Conservation (phyloP, 768 basidiomycete species). For the Crucibulum laeve region DNA sequence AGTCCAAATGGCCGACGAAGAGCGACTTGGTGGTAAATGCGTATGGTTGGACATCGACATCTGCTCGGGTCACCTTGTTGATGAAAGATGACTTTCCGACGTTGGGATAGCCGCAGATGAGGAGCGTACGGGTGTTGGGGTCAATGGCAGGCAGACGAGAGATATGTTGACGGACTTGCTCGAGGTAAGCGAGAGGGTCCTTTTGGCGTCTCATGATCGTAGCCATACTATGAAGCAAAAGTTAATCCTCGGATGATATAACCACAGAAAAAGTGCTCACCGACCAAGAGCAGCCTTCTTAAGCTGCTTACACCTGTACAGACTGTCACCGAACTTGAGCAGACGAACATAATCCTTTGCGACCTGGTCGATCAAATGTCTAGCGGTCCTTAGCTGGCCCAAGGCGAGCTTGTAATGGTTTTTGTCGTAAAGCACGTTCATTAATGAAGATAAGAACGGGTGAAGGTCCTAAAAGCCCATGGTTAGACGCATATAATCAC, state of each 20-base stretch:
- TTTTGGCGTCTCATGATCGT: conserved; percentile 99
- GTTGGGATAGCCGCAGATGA: conserved; percentile 98
- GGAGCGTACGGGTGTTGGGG: conserved; percentile 94
- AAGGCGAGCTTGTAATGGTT: conserved; percentile 99
- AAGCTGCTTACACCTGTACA: conserved; percentile 98
- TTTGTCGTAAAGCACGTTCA: conserved; percentile 99
- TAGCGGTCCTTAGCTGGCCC: conserved; percentile 92
- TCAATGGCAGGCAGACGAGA: conserved; percentile 98
- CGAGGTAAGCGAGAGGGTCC: conserved; percentile 96
- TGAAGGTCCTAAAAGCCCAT: conserved; percentile 64
- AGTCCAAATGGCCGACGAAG: conserved; percentile 97
- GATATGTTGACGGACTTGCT: conserved; percentile 99
- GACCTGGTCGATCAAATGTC: conserved; percentile 95
- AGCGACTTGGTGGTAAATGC: conserved; percentile 99
- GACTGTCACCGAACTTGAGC: conserved; percentile 95
- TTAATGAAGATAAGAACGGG: conserved; percentile 90
- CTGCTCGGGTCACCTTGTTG: conserved; percentile 98
- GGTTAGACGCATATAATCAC: conserved; percentile 19
- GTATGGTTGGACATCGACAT: conserved; percentile 99
- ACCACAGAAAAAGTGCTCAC: conserved; percentile 37
- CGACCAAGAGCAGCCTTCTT: conserved; percentile 97
- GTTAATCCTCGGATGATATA: conserved; percentile 1
- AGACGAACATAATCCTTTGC: conserved; percentile 96
- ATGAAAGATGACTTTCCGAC: conserved; percentile 99
- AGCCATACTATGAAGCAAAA: conserved; percentile 70